Base-by-base conservation (phyloP, 345 rosid species). In the Eucalyptus pauciflora region DNA sequence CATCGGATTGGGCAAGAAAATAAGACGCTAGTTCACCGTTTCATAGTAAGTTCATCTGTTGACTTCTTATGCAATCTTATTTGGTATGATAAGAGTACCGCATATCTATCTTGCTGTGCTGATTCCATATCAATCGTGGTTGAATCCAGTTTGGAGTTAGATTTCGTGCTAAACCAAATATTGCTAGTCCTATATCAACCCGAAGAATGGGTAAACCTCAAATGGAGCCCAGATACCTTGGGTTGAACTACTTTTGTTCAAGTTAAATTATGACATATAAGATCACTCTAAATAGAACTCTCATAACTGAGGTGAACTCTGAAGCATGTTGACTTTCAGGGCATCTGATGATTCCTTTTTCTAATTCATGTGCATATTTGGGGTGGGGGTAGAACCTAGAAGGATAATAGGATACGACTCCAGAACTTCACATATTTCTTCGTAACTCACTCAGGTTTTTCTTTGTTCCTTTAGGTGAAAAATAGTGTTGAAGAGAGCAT, bases 401-500 rank as follows among this genome's bases (percentile, higher is more conserved):
- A 76, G 48, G 48, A 20, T 20, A 76, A 20, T 20, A 76, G 85
- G 27, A 41, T 20, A 76, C 9, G 16, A 22, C 85, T 41, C 85
- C 48, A 41, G 27, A 76, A 76, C 27, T 41, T 6, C 29, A 41
- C 48, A 6, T 41, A 41, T 41, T 71, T 71, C 45, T 71, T 33
- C 4, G 5, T 17, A 71, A 33, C 81, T 71, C 20, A 41, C 7
- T 48, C 14, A n/a, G 31, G 17, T 31, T 88, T 89, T 85, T 33
- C 81, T 54, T 89, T 27, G 31, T 62, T 87, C 87, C 90, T 69
- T 86, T 88, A 97, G 99, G 96, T 97, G 71, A 94, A 94, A 52
- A 90, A 92, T 86, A 97, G 98, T 0, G 99, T 97, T 88, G 99
- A 97, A 94, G 98, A 96, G 94, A 95, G 99, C 93, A 94, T 97